Evolutionary conservation across 306 rosid genomes (phyloP).

Genomic region (Neltuma alba): DNA sequence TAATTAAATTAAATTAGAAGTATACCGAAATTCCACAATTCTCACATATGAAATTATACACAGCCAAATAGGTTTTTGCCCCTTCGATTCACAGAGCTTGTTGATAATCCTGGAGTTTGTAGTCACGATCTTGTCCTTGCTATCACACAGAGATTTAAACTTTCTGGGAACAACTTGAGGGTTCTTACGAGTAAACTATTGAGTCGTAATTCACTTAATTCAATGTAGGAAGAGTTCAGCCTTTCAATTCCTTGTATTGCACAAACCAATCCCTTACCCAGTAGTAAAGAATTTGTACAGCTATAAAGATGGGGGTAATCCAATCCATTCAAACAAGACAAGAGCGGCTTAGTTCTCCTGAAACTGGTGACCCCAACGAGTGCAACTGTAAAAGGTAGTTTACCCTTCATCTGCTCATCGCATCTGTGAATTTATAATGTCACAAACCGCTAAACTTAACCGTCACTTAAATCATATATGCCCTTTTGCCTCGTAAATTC

Average conservation of each 20-base stretch:
- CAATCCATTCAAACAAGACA: not conserved
- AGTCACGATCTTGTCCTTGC: too few species aligned
- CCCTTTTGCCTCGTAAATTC: not conserved
- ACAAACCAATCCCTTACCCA: not conserved
- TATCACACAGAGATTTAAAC: not conserved
- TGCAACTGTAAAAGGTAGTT: slow-evolving; percentile 50
- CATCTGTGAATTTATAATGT: slow-evolving; percentile 39
- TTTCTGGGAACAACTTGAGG: too few species aligned
- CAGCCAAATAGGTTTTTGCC: too few species aligned
- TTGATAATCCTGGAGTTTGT: not conserved
- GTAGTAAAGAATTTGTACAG: not conserved
- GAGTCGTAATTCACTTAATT: not conserved
- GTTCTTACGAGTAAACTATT: not conserved
- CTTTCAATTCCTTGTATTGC: not conserved
- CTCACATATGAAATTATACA: too few species aligned
- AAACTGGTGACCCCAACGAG: slow-evolving; percentile 43
- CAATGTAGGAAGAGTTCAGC: slow-evolving; percentile 3
- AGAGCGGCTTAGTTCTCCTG: slow-evolving; percentile 38
- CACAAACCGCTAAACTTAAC: not conserved
- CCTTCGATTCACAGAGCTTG: too few species aligned
- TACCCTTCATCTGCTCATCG: slow-evolving; percentile 58
- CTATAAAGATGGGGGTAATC: not conserved
- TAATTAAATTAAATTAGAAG: too few species aligned
- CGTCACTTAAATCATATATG: not conserved
- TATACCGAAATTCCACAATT: too few species aligned